A percentile compares a stretch with the other conserved stretches of the same genome.
Conservation (phyloP, 371 early-diverging fungal genomes). For the Apophysomyces elegans region DNA sequence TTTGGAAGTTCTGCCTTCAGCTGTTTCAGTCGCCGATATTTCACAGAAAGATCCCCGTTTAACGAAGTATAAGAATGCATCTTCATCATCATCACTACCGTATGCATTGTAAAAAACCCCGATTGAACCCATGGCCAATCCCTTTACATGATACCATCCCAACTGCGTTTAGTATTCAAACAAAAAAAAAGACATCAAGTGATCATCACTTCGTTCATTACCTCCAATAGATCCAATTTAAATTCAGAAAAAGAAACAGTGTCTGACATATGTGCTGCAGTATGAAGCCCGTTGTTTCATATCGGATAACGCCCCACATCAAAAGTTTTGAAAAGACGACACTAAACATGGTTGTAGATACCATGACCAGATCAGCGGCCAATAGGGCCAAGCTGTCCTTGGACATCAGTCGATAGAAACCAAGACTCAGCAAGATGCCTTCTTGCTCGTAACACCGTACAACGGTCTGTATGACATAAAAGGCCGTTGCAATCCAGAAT, state of each 20-base stretch:
- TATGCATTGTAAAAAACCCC: conserved; percentile 87
- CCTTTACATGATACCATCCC: conserved; percentile 24
- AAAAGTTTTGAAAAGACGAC: conserved; percentile 66
- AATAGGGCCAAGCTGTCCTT: conserved; percentile 66
- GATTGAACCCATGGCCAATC: conserved; percentile 94
- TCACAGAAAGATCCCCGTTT: conserved; percentile 74
- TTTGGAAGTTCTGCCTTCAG: conserved; percentile 39
- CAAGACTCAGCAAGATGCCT: conserved; percentile 69
- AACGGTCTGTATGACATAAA: conserved; percentile 74
- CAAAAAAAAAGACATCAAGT: not conserved
- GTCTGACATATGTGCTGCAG: conserved; percentile 78
- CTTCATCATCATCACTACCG: conserved; percentile 94
- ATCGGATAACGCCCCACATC: conserved; percentile 57
- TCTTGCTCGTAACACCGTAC: conserved; percentile 68
- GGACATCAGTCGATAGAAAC: conserved; percentile 68
- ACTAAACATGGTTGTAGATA: conserved; percentile 61
- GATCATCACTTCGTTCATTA: conserved; percentile 27
- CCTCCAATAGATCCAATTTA: conserved; percentile 72
- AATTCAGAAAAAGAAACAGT: conserved; percentile 63
- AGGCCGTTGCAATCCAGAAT: conserved; percentile 90
- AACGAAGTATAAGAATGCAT: conserved; percentile 86
- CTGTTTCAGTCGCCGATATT: conserved; percentile 41
- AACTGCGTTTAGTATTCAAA: too few relatives aligned
- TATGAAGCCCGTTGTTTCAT: conserved; percentile 55
- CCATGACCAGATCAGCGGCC: conserved; percentile 71